Percentiles rank a stretch among this genome's conserved stretches.
Evolutionary conservation across 306 rosid species (phyloP).

Genomic region (Spatholobus suberectus): DNA sequence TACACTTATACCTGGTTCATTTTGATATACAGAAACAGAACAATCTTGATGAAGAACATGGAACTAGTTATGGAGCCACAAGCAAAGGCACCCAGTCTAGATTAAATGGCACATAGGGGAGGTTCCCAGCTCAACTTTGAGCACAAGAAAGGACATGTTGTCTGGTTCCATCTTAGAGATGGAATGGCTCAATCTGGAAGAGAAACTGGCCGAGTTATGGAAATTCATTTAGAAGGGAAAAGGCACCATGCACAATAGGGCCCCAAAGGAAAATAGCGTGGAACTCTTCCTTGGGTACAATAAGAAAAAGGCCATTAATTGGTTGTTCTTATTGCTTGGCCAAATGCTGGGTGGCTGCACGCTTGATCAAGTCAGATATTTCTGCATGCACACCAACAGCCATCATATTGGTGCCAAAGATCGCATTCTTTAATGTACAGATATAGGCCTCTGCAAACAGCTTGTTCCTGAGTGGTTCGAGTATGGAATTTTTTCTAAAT

Average conservation of each 20-base stretch:
- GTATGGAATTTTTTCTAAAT: too few relatives aligned
- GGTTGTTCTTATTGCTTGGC: slow-evolving; percentile 68
- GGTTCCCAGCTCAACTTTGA: slow-evolving; percentile 55
- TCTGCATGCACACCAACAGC: too few relatives aligned
- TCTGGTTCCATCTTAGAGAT: slow-evolving; percentile 63
- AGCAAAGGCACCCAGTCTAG: slow-evolving; percentile 60
- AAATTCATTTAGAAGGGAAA: neutral
- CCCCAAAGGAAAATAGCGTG: slow-evolving; percentile 44
- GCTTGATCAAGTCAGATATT: too few relatives aligned
- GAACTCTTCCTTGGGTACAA: slow-evolving; percentile 46
- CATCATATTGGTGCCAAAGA: too few relatives aligned
- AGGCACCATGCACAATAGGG: slow-evolving; percentile 37
- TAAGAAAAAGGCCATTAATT: slow-evolving; percentile 51
- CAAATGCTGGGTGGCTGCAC: slow-evolving; percentile 59
- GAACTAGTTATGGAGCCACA: neutral
- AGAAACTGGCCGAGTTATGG: neutral
- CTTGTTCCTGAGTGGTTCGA: too few relatives aligned
- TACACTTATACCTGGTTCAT: neutral
- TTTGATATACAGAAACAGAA: neutral
- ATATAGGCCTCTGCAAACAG: too few relatives aligned
- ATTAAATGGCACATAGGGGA: too few relatives aligned
- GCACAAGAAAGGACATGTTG: too few relatives aligned
- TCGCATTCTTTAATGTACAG: too few relatives aligned
- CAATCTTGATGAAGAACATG: neutral
- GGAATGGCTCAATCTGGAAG: too few relatives aligned